Conservation (phyloP, 352 stramenopile genomes). For the Globisporangium solare region DNA sequence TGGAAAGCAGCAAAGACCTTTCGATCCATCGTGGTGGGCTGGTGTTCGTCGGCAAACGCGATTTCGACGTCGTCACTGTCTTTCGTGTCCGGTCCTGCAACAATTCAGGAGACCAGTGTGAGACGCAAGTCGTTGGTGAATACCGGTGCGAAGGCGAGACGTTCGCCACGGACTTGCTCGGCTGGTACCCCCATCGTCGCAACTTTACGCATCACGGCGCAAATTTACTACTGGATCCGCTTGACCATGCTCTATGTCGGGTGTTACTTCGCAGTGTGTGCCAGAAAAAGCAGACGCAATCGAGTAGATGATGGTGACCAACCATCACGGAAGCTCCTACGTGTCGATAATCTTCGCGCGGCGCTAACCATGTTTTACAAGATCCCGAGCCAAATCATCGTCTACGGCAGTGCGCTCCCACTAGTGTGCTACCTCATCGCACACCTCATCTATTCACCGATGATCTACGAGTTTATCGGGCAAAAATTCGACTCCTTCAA, state of each 20-base stretch:
- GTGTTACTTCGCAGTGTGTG: slow-evolving; percentile 6
- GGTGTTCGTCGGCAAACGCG: too few relatives aligned
- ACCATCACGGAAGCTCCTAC: too few relatives aligned
- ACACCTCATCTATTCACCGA: slow-evolving; percentile 4
- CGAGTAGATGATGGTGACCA: too few relatives aligned
- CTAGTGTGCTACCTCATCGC: slow-evolving; percentile 1
- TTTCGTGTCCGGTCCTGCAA: background rate
- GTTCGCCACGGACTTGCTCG: slow-evolving; percentile 6
- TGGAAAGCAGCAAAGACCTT: too few relatives aligned
- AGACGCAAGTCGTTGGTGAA: background rate
- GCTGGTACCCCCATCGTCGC: too few relatives aligned
- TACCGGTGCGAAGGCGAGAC: slow-evolving; percentile 13
- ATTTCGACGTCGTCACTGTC: too few relatives aligned
- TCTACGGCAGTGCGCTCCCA: slow-evolving; percentile 3
- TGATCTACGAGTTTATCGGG: slow-evolving; percentile 12
- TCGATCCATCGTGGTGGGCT: too few relatives aligned
- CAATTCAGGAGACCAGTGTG: too few relatives aligned
- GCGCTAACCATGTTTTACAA: background rate
- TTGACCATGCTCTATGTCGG: slow-evolving; percentile 1
- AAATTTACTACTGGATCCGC: slow-evolving; percentile 13
- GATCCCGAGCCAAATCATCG: slow-evolving; percentile 14
- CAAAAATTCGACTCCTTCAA: slow-evolving; percentile 20
- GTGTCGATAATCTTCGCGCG: too few relatives aligned
- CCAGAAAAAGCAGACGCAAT: too few relatives aligned
- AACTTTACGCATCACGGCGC: too few relatives aligned